Percentiles rank a stretch among this genome's conserved stretches.
Evolutionary conservation across 2,329 filamentous ascomycete species (phyloP).

Genomic region (Bipolaris zeicola): DNA sequence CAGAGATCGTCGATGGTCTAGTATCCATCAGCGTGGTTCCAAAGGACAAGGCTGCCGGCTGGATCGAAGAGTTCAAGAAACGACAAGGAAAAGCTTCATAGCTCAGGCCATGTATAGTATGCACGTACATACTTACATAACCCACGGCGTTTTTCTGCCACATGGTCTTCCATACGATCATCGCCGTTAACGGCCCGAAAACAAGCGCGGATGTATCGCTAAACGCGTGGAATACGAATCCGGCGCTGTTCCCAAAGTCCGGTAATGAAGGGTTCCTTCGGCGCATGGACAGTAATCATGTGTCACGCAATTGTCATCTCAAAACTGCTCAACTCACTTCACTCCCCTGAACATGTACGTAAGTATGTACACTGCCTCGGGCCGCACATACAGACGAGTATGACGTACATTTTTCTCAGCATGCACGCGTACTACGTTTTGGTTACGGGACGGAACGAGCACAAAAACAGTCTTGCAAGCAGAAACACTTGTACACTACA

Average conservation of each 20-base stretch:
- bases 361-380: neutral
- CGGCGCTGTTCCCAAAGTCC: neutral
- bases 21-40: conserved; percentile 85
- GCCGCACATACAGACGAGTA: neutral
- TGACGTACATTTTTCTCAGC: too few species aligned
- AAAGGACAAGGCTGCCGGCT: conserved; percentile 68
- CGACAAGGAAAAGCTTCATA: conserved; percentile 54
- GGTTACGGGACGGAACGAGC: too few species aligned
- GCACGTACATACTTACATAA: neutral
- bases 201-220: neutral
- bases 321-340: too few species aligned
- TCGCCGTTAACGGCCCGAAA: neutral
- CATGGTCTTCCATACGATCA: neutral
- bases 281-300: neutral
- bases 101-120: neutral
- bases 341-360: too few species aligned
- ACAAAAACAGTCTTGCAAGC: too few species aligned
- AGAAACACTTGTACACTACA: too few species aligned
- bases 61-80: conserved; percentile 83
- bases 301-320: neutral
- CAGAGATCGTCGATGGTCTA: conserved; percentile 86
- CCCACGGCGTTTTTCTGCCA: neutral
- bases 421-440: too few species aligned
- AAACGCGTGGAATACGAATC: neutral
- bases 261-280: neutral